These are phyloP conservation scores for Domatiomyces globalis DNA, from an alignment of 2,329 filamentous ascomycete species.

Conservation along the genomic window DNA sequence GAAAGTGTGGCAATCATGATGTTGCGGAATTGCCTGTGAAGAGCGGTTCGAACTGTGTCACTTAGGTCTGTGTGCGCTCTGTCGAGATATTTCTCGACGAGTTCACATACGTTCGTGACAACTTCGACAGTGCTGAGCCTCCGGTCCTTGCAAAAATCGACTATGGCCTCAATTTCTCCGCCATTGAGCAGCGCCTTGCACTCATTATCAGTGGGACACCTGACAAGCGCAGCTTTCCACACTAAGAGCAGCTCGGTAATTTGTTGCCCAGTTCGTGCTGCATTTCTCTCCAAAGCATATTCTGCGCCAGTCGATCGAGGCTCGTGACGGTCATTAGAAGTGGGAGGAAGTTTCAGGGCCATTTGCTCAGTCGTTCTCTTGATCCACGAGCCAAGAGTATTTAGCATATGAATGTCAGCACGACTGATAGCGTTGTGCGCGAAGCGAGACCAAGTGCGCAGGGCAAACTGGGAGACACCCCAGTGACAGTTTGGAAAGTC, in stretches of 20 bases:
- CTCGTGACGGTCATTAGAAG: background rate
- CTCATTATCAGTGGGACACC: background rate
- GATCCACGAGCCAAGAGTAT: background rate
- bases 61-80: background rate
- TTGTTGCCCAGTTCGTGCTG: background rate
- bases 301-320: background rate
- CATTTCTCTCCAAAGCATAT: background rate
- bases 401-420: background rate
- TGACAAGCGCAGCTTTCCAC: background rate
- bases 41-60: background rate
- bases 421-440: background rate
- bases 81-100: background rate
- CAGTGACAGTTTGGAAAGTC: constrained; percentile 10
- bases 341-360: background rate
- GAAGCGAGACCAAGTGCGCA: constrained; percentile 10
- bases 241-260: background rate
- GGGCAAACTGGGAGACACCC: constrained; percentile 7
- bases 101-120: background rate
- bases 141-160: background rate
- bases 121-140: background rate
- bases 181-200: background rate
- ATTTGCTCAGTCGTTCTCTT: background rate
- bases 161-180: background rate
- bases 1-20: background rate
- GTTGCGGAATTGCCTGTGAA: background rate